These are phyloP conservation scores for Selenicereus undatus DNA, from an alignment of 148 eudicot genomes.

Conservation along the genomic window DNA sequence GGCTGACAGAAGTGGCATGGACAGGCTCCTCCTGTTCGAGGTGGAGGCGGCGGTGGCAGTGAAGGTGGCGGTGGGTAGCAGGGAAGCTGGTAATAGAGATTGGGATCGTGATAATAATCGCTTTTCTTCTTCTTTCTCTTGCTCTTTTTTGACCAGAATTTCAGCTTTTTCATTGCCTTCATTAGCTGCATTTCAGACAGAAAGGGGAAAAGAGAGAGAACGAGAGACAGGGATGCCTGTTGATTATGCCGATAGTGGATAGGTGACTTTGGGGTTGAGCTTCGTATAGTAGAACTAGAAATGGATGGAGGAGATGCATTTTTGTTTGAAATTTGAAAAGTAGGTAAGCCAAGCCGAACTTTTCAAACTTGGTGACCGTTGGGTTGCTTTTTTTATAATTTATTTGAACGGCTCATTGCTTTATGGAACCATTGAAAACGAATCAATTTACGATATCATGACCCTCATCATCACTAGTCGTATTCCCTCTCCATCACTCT, in stretches of 20 bases:
- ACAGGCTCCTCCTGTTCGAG: neutral
- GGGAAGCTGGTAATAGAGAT: neutral
- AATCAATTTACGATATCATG: neutral
- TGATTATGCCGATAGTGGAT: neutral
- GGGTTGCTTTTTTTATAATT: neutral
- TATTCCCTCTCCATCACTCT: neutral
- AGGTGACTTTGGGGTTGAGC: neutral
- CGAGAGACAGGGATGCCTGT: neutral
- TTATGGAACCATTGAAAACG: neutral
- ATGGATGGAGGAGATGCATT: neutral
- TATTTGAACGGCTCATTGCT: conserved; percentile 1
- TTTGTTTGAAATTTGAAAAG: neutral
- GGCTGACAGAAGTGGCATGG: conserved; percentile 12
- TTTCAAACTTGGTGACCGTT: conserved; percentile 21
- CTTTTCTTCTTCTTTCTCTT: conserved; percentile 10
- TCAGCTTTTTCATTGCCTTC: conserved; percentile 27
- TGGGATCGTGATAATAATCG: conserved; percentile 9
- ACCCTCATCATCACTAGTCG: neutral
- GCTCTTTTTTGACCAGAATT: conserved; percentile 27
- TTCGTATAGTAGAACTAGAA: neutral
- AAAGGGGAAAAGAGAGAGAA: neutral
- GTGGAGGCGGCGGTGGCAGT: neutral
- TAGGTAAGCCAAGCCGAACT: neutral
- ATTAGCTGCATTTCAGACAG: conserved; percentile 10
- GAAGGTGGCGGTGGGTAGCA: conserved; percentile 11